A percentile compares a stretch with the other conserved stretches of the same genome.
These are phyloP conservation scores for Phytophthora podocarpi DNA, from an alignment of 352 stramenopile species.

Conservation along the genomic window DNA sequence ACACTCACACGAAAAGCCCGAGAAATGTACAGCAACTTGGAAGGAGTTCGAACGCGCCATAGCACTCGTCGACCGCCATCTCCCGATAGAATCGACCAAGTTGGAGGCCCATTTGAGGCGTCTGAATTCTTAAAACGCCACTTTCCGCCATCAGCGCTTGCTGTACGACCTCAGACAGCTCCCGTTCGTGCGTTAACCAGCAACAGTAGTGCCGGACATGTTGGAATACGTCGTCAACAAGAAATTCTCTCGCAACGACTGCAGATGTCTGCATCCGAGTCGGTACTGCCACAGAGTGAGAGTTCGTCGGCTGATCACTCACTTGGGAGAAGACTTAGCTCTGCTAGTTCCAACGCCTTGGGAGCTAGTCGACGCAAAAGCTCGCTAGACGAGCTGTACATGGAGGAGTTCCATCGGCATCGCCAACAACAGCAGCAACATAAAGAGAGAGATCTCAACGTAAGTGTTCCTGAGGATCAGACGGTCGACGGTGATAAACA, in stretches of 20 bases:
- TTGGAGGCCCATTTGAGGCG: conserved; percentile 29
- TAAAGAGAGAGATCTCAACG: not conserved
- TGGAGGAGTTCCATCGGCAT: conserved; percentile 56
- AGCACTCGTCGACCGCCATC: not conserved
- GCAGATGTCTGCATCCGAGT: conserved; percentile 22
- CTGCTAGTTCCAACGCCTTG: not conserved
- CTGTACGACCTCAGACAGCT: conserved; percentile 52
- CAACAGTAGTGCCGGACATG: conserved; percentile 1
- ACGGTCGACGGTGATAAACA: conserved; percentile 6
- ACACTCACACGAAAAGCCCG: conserved; percentile 51
- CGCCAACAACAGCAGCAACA: conserved; percentile 13
- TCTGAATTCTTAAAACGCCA: conserved; percentile 63
- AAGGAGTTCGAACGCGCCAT: conserved; percentile 21
- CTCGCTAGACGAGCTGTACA: conserved; percentile 55
- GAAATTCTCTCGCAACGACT: not conserved
- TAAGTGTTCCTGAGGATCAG: not conserved
- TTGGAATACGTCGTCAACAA: conserved; percentile 8
- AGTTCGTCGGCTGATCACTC: not conserved
- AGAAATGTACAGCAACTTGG: conserved; percentile 66
- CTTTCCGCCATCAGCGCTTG: conserved; percentile 38
- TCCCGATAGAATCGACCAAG: conserved; percentile 6
- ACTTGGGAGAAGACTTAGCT: not conserved
- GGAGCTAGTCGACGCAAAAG: conserved; percentile 22
- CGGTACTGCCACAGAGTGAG: conserved; percentile 4
- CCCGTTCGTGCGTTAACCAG: conserved; percentile 20